Evolutionary conservation across 1,284 basidiomycete genomes (phyloP).

Genomic region (Malassezia caprae): DNA sequence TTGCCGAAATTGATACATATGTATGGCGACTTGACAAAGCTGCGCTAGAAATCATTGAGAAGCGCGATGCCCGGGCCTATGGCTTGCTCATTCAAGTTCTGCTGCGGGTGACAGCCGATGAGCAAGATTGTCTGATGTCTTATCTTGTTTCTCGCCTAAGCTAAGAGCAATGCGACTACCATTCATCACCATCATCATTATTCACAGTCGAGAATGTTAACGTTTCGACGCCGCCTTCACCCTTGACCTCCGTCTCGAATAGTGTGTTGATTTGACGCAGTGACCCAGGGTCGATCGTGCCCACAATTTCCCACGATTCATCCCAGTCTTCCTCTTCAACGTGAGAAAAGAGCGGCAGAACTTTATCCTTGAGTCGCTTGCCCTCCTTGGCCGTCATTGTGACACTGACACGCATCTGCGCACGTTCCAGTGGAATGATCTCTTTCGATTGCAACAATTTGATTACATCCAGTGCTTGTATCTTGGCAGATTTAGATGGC

Average conservation of each 20-base stretch:
- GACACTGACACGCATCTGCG: constrained; percentile 80
- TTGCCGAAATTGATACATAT: constrained; percentile 34
- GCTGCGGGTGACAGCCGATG: constrained; percentile 37
- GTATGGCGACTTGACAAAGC: constrained; percentile 35
- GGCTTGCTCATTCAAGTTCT: constrained; percentile 30
- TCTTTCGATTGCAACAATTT: constrained; percentile 62
- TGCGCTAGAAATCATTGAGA: constrained; percentile 20
- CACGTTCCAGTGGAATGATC: constrained; percentile 78
- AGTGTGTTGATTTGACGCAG: constrained; percentile 82
- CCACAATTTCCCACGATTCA: constrained; percentile 74
- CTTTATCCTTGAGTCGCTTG: constrained; percentile 62
- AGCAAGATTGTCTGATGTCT: constrained; percentile 42
- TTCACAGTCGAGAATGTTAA: constrained; percentile 45
- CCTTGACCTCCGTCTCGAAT: constrained; percentile 68
- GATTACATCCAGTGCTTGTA: constrained; percentile 80
- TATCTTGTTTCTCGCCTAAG: constrained; percentile 42
- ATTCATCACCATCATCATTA: constrained; percentile 34
- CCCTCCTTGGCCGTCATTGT: constrained; percentile 66
- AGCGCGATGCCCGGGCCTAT: constrained; percentile 20
- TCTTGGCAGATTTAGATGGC: constrained; percentile 75
- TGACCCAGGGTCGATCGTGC: constrained; percentile 83
- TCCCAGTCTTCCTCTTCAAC: constrained; percentile 72
- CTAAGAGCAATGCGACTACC: constrained; percentile 1
- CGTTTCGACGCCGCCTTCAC: constrained; percentile 61
- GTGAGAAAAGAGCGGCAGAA: constrained; percentile 65